Evolutionary conservation across 2,329 filamentous ascomycete species (phyloP).

Genomic region (Paracamarosporium sp.): DNA sequence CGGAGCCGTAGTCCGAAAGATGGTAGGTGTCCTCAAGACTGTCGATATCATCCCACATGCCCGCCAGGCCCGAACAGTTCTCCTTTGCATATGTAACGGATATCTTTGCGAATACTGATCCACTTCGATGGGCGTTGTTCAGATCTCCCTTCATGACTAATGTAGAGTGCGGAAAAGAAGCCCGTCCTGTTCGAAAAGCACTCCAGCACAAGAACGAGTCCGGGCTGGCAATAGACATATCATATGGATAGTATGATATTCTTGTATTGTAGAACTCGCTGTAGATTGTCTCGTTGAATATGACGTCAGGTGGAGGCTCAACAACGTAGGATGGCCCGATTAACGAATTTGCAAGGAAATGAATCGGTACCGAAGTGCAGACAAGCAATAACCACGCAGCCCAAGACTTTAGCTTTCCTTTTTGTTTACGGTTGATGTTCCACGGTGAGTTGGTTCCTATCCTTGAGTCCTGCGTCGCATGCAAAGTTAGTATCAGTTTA

Average conservation of each 20-base stretch:
- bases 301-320: constrained; percentile 15
- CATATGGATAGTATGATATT: neutral
- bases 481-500: neutral
- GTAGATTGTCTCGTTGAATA: constrained; percentile 15
- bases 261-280: neutral
- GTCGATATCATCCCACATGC: constrained; percentile 13
- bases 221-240: neutral
- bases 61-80: constrained; percentile 20
- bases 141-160: constrained; percentile 5
- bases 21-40: neutral
- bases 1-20: neutral
- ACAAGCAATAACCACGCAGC: constrained; percentile 36
- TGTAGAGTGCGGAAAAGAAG: constrained; percentile 19
- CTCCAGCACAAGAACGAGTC: constrained; percentile 31
- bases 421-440: constrained; percentile 36
- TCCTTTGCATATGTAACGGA: constrained; percentile 21
- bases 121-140: constrained; percentile 5
- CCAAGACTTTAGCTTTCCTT: constrained; percentile 30
- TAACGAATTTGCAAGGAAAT: constrained; percentile 39
- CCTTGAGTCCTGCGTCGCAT: constrained; percentile 22
- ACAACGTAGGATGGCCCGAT: constrained; percentile 31
- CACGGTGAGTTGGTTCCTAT: constrained; percentile 43
- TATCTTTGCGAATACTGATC: constrained; percentile 18
- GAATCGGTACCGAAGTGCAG: constrained; percentile 30
- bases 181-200: constrained; percentile 27